A percentile compares a stretch with the other conserved stretches of the same genome.
phyloP scores from a whole-genome alignment of 2,329 filamentous ascomycete genomes.

The Diplodia sapinea region DNA sequence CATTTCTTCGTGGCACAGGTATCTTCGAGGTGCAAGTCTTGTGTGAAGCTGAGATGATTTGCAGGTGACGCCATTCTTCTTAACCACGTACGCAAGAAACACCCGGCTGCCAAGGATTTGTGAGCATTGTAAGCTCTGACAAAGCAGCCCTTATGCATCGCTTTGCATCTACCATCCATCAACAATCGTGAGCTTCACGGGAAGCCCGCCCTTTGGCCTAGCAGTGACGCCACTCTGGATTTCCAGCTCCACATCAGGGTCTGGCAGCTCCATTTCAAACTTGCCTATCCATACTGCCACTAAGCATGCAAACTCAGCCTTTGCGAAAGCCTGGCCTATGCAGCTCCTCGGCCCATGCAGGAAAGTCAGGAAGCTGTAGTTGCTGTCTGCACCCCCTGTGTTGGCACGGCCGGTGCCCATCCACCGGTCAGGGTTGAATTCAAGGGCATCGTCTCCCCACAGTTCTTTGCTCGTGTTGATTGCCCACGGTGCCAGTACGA shows the following conservation, averaged over 20 bases:
- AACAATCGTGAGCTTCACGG: conserved; percentile 69
- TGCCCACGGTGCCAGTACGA: conserved; percentile 70
- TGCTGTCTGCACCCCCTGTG: conserved; percentile 74
- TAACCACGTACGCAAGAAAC: not conserved
- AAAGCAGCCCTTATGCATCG: conserved; percentile 5
- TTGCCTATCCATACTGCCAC: conserved; percentile 77
- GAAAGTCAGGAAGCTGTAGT: conserved; percentile 82
- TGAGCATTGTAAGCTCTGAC: conserved; percentile 14
- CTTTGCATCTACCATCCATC: conserved; percentile 63
- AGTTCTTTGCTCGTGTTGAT: conserved; percentile 71
- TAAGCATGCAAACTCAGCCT: conserved; percentile 83
- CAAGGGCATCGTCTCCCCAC: conserved; percentile 77
- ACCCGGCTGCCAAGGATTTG: conserved; percentile 13
- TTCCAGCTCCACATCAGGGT: conserved; percentile 60
- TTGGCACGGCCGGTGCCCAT: conserved; percentile 55
- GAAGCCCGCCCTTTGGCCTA: conserved; percentile 73
- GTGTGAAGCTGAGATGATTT: not conserved
- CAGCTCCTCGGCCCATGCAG: conserved; percentile 85
- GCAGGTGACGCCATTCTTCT: not conserved
- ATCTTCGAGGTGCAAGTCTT: not conserved
- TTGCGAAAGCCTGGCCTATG: conserved; percentile 82
- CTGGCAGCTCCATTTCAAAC: conserved; percentile 68
- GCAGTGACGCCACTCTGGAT: conserved; percentile 75
- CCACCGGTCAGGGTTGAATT: conserved; percentile 75
- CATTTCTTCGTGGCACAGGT: not conserved